Evolutionary conservation across 208 protist genomes (phyloP).

Genomic region (Leishmania turanica): DNA sequence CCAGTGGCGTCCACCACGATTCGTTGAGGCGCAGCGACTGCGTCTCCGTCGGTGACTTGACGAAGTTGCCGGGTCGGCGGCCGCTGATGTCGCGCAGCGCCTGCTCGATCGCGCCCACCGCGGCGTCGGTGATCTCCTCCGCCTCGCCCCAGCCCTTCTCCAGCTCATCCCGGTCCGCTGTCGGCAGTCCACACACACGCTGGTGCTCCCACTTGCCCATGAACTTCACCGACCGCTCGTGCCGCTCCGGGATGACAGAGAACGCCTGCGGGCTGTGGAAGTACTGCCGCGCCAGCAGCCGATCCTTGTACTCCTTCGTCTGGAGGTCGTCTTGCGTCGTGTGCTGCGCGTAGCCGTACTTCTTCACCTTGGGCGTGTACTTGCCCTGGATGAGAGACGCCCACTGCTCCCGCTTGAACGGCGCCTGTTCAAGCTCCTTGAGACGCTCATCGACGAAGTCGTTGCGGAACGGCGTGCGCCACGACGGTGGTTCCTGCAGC

Average conservation of each 20-base stretch:
- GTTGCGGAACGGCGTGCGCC: slow-evolving; percentile 92
- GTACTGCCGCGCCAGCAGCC: slow-evolving; percentile 81
- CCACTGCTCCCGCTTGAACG: slow-evolving; percentile 80
- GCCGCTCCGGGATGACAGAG: slow-evolving; percentile 79
- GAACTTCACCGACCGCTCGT: slow-evolving; percentile 71
- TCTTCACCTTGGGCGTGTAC: slow-evolving; percentile 89
- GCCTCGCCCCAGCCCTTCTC: slow-evolving; percentile 79
- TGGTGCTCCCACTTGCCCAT: slow-evolving; percentile 83
- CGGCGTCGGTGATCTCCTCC: slow-evolving; percentile 61
- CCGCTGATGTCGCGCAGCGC: slow-evolving; percentile 91
- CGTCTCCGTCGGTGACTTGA: slow-evolving; percentile 75
- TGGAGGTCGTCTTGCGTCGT: slow-evolving; percentile 88
- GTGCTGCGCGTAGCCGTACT: slow-evolving; percentile 90
- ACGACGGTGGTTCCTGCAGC: slow-evolving; percentile 83
- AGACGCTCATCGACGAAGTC: slow-evolving; percentile 85
- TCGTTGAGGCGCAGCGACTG: slow-evolving; percentile 77
- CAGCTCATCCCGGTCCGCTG: slow-evolving; percentile 89
- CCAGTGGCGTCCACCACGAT: slow-evolving; percentile 78
- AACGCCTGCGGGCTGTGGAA: slow-evolving; percentile 88
- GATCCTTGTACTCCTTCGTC: slow-evolving; percentile 92
- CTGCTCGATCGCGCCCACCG: slow-evolving; percentile 86
- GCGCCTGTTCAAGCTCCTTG: slow-evolving; percentile 64
- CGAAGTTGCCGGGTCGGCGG: slow-evolving; percentile 83
- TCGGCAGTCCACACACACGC: slow-evolving; percentile 74
- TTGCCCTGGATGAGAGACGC: slow-evolving; percentile 76